phyloP scores from a whole-genome alignment of 2,329 filamentous ascomycete species.

The Delphinella strobiligena region DNA sequence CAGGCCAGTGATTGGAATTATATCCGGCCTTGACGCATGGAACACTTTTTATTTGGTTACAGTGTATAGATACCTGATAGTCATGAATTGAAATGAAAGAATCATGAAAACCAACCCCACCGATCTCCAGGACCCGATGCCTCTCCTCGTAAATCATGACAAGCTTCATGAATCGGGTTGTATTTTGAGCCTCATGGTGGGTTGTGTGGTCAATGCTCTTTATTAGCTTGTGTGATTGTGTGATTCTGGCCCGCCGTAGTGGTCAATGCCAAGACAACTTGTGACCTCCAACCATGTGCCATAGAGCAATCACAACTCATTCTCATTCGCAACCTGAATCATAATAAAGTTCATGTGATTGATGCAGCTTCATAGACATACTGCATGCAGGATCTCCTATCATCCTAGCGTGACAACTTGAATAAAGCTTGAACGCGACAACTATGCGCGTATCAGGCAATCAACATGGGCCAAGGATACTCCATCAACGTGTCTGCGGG shows the following conservation, averaged over 20 bases:
- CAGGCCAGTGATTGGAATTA: not conserved
- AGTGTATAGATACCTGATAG: conserved; percentile 8
- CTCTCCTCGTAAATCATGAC: too few relatives aligned
- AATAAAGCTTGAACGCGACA: not conserved
- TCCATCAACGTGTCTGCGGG: conserved; percentile 86
- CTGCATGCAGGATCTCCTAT: not conserved
- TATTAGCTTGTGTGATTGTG: too few relatives aligned
- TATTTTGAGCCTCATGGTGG: too few relatives aligned
- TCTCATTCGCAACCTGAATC: too few relatives aligned
- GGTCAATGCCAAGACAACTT: not conserved
- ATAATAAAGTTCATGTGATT: too few relatives aligned
- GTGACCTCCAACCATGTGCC: not conserved
- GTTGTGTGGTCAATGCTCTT: too few relatives aligned
- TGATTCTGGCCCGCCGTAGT: too few relatives aligned
- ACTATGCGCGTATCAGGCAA: conserved; percentile 4
- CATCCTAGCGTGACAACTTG: not conserved
- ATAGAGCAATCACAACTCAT: too few relatives aligned
- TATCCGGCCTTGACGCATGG: conserved; percentile 6
- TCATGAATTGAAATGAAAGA: conserved; percentile 8
- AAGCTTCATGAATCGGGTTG: too few relatives aligned
- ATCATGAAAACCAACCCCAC: not conserved
- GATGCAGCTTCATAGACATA: not conserved
- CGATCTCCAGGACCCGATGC: too few relatives aligned
- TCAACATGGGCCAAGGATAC: conserved; percentile 86
- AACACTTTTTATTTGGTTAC: conserved; percentile 1